phyloP scores from a whole-genome alignment of 805 yeast species.

The Metschnikowia colocasiae region DNA sequence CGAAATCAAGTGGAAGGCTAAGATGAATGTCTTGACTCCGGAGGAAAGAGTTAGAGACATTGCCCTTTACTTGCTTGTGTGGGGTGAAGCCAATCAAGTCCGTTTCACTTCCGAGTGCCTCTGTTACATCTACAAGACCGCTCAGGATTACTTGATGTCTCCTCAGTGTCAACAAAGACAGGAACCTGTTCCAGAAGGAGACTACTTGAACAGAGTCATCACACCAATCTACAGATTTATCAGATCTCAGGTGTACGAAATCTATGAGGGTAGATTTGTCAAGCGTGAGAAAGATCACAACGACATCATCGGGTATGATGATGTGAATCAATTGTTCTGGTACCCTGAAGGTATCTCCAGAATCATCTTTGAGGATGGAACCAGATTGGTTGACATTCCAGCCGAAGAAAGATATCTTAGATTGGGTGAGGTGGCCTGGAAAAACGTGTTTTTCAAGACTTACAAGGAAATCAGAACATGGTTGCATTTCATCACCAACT shows the following conservation, averaged over 20 bases:
- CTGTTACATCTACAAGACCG: slow-evolving; percentile 93
- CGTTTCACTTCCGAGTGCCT: slow-evolving; percentile 82
- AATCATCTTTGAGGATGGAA: slow-evolving; percentile 86
- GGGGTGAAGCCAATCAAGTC: slow-evolving; percentile 94
- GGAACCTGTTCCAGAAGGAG: slow-evolving; percentile 85
- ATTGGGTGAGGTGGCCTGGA: slow-evolving; percentile 92
- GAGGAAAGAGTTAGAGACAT: slow-evolving; percentile 76
- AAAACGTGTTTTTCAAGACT: slow-evolving; percentile 78
- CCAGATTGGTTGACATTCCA: slow-evolving; percentile 87
- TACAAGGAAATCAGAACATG: slow-evolving; percentile 72
- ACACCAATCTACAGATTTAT: slow-evolving; percentile 84
- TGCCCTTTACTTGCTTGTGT: slow-evolving; percentile 67
- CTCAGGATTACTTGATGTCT: slow-evolving; percentile 82
- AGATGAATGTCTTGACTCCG: slow-evolving; percentile 69
- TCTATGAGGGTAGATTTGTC: slow-evolving; percentile 74
- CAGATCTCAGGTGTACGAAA: slow-evolving; percentile 78
- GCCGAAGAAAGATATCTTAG: slow-evolving; percentile 83
- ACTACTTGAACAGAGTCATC: slow-evolving; percentile 84
- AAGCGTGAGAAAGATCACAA: slow-evolving; percentile 85
- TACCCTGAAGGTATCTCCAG: slow-evolving; percentile 98
- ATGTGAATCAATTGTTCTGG: slow-evolving; percentile 98
- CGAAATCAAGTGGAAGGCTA: slow-evolving; percentile 84
- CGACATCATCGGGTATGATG: slow-evolving; percentile 88
- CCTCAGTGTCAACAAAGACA: slow-evolving; percentile 87
- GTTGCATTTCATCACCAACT: slow-evolving; percentile 70